phyloP scores from a whole-genome alignment of 176 grass and related monocot genomes.

The Themeda triandra region DNA sequence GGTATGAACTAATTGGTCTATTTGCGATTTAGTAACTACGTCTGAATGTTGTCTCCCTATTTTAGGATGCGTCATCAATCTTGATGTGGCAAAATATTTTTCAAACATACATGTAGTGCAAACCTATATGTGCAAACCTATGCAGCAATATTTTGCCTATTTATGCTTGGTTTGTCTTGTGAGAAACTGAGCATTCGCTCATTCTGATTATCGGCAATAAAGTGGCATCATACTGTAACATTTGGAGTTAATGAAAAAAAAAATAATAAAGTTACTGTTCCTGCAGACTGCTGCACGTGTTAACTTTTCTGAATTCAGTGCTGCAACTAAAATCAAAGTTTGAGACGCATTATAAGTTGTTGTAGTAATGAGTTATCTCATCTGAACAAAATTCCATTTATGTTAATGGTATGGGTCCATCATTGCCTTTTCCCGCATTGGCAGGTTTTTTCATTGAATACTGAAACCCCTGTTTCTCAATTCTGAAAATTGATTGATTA shows the following conservation, averaged over 20 bases:
- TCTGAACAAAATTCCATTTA: neutral
- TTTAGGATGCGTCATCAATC: neutral
- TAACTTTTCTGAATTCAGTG: neutral
- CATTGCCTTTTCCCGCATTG: neutral
- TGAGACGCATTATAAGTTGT: neutral
- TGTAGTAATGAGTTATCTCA: neutral
- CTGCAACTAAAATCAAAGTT: neutral
- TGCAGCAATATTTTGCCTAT: neutral
- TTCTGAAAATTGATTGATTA: neutral
- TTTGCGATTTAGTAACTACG: neutral
- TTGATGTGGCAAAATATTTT: neutral
- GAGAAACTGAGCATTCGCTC: neutral
- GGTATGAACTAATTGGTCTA: constrained; percentile 1
- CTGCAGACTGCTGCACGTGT: neutral
- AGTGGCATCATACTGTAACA: neutral
- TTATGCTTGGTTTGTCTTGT: neutral
- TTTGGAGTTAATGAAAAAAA: neutral
- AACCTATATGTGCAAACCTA: neutral
- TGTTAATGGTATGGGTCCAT: neutral
- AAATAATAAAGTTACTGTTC: neutral
- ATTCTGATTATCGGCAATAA: neutral
- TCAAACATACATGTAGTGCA: neutral
- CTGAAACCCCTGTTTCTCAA: neutral
- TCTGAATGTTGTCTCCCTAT: neutral
- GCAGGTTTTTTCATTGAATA: neutral